Evolutionary conservation across 768 basidiomycete genomes (phyloP), one percentile per base, ranked within the genome.

Genomic region (Podaxis carcinomalis): DNA sequence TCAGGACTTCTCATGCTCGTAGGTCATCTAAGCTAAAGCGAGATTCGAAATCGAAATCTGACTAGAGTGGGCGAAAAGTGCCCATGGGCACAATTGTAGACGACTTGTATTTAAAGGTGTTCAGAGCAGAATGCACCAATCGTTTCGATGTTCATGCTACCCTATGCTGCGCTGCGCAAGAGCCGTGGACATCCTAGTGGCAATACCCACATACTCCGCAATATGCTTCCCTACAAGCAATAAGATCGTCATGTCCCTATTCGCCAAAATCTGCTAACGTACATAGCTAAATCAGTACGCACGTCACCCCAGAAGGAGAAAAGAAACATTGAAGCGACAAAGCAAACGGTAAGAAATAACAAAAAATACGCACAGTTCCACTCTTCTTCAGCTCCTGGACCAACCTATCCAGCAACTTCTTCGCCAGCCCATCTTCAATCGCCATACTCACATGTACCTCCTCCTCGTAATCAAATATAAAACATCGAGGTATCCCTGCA

Each of bases 391-490:
- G 78, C 70, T 98, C 95, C 46, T 74, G 78, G 42, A 93, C 74
- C 11, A 98, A 73, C 59, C 90, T 78, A 46, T 94, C 88, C 52
- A 93, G 76, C 5, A 83, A 64, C 71, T 84, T 85, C 68, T 85
- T 86, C 40, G 82, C 75, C 21, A 87, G 72, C 63, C 78, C 78
- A 72, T 90, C 89, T 68, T 94, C 93, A 68, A 97, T 93, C 11
- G 96, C 95, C 94, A 98, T 97, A 74, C 92, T 95, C 60, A 98
- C 93, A 70, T 96, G 93, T 27, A 98, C 97, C 77, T 99, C 95
- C 90, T 93, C 32, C 95, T 99, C 65, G 91, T 93, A 77, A 98
- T 98, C 71, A 98, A 73, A 75, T 99, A 97, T 52, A 98, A 95
- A 27, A 95, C 93, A 61, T 92, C 40, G 88, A 83, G 98, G 98